Evolutionary conservation across 208 protist species (phyloP), one percentile per base, ranked within the genome.

Genomic region (Wallacemonas sp.): DNA sequence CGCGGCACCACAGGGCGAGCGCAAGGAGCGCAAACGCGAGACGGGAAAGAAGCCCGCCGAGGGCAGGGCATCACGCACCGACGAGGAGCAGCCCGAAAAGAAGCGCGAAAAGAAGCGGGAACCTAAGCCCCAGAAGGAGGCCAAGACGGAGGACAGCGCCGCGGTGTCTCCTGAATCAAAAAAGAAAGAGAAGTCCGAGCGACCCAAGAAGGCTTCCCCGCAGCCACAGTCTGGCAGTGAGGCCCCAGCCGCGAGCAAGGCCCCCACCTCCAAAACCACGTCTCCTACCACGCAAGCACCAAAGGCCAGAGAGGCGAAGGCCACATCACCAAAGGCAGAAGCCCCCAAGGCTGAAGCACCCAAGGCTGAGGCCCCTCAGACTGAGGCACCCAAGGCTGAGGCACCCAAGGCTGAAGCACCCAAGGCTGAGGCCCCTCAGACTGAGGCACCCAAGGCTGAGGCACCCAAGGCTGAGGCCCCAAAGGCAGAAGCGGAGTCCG

Each of bases 151-250:
- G 17, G 51, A 58, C 1, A n/a, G 28, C 28, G 30, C 26, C 28
- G 51, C 51, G 5, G 31, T 31, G 14, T 14, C 6, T 2, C 24
- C 28, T 6, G 51, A 58, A 27, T 22, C 46, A 15, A 70, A 80
- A 61, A 44, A 75, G 63, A 38, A 56, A 62, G 39, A 53, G 36
- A 67, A 42, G n/a, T 21, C n/a, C n/a, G n/a, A n/a, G n/a, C n/a
- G n/a, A n/a, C n/a, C 34, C 44, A 70, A 72, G 45, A 49, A 75
- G 36, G 65, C 42, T 31, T 44, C 58, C 22, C 30, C 28, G 28
- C 30, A 69, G 59, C 55, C 11, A 26, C 46, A 66, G 27, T 44
- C 60, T 5, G 64, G 36, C 21, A 45, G 51, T 33, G 64, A 65
- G 33, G 47, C 51, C 2, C 8, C 45, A 24, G 14, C 6, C 28